Evolutionary conservation across 306 rosid species (phyloP).

Genomic region (Fragaria iinumae): DNA sequence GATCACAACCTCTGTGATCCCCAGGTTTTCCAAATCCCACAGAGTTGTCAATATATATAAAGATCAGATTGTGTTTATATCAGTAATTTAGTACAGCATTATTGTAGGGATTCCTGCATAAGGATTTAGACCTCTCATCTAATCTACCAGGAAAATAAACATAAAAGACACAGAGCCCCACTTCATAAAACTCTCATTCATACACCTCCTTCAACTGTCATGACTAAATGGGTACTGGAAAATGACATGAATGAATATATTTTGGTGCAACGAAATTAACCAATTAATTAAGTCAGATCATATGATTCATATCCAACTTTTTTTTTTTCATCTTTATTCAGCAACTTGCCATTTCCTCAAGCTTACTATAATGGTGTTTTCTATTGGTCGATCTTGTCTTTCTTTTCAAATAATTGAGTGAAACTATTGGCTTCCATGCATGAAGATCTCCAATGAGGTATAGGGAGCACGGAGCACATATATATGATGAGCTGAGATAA

Average conservation of each 20-base stretch:
- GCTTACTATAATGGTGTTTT: not conserved
- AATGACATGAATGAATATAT: not conserved
- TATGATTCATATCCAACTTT: constrained; percentile 18
- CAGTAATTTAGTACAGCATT: constrained; percentile 24
- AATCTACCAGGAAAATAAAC: constrained; percentile 28
- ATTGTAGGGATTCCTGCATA: constrained; percentile 31
- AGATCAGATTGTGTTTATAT: not conserved
- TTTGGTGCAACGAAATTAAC: not conserved
- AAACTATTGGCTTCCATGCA: not conserved
- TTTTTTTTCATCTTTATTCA: constrained; percentile 16
- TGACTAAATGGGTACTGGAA: constrained; percentile 33
- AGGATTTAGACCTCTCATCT: constrained; percentile 56
- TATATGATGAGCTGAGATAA: not conserved
- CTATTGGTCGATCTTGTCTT: not conserved
- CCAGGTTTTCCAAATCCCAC: constrained; percentile 21
- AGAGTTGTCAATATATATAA: constrained; percentile 2
- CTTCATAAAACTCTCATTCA: constrained; percentile 30
- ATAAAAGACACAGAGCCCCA: constrained; percentile 28
- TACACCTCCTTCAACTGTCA: constrained; percentile 36
- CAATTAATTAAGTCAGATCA: not conserved
- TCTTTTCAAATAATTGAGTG: not conserved
- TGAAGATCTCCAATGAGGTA: not conserved
- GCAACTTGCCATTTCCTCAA: constrained; percentile 7
- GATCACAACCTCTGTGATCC: not conserved
- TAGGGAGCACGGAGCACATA: too few relatives aligned